Conservation (phyloP, 495 filamentous ascomycete genomes). For the Trichocladium uniseriatum region DNA sequence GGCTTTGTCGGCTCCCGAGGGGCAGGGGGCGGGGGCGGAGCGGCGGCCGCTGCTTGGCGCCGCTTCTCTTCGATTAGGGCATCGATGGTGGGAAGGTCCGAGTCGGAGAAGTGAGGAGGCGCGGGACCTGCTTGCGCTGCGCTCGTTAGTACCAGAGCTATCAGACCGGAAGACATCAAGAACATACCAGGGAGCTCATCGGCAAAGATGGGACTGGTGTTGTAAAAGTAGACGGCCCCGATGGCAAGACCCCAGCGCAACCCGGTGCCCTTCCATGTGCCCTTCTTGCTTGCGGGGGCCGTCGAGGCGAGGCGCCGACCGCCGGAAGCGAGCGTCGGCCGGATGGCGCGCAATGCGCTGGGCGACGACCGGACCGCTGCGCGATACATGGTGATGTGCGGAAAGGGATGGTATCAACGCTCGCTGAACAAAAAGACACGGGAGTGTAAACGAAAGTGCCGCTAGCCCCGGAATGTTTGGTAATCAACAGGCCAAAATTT, state of each 20-base stretch:
- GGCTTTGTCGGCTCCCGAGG: conserved; percentile 16
- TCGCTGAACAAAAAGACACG: conserved; percentile 1
- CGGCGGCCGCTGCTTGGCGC: conserved; percentile 24
- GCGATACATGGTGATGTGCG: conserved; percentile 50
- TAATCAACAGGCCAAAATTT: conserved; percentile 25
- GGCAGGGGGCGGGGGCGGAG: conserved; percentile 18
- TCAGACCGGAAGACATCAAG: neutral
- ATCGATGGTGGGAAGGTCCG: conserved; percentile 42
- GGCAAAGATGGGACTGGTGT: conserved; percentile 77
- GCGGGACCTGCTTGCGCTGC: conserved; percentile 27
- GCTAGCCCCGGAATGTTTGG: conserved; percentile 15
- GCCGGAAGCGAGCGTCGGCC: conserved; percentile 23
- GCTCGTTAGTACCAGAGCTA: neutral
- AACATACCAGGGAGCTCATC: conserved; percentile 67
- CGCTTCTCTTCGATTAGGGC: conserved; percentile 45
- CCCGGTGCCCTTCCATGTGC: conserved; percentile 73
- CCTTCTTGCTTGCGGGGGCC: conserved; percentile 53
- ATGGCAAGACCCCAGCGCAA: conserved; percentile 65
- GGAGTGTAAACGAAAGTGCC: conserved; percentile 12
- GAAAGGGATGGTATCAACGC: conserved; percentile 6
- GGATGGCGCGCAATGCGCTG: conserved; percentile 35
- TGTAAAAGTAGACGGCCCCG: conserved; percentile 84
- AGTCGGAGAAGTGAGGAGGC: conserved; percentile 34
- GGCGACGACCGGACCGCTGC: conserved; percentile 48
- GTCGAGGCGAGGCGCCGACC: conserved; percentile 64